Evolutionary conservation across 1,284 basidiomycete species (phyloP).

Genomic region (Ceratobasidium sp.): DNA sequence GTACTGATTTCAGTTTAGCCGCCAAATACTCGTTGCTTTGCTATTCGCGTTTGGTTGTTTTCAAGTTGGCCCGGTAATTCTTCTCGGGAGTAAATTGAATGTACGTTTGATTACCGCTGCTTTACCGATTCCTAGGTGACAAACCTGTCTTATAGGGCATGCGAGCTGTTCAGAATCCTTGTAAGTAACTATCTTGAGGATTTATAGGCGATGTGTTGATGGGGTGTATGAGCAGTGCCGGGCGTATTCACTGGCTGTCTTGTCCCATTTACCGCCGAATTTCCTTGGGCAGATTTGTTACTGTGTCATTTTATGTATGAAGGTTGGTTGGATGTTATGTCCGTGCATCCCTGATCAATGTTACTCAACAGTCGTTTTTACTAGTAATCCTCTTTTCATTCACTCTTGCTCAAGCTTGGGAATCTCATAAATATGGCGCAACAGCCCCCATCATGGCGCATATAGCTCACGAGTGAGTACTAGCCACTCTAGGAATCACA

Average conservation of each 20-base stretch:
- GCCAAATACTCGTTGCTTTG: background rate
- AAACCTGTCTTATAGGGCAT: background rate
- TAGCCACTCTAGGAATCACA: background rate
- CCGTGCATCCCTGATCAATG: background rate
- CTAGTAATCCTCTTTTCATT: background rate
- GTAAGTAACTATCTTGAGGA: background rate
- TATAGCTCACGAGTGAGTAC: background rate
- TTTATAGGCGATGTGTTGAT: too few relatives aligned
- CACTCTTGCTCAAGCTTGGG: background rate
- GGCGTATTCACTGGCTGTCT: constrained; percentile 9
- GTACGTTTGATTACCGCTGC: background rate
- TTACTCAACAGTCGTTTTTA: background rate
- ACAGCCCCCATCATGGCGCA: background rate
- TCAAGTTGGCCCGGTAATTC: background rate
- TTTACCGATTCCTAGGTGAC: background rate
- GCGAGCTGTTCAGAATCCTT: background rate
- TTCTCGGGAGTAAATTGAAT: background rate
- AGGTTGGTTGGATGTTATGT: background rate
- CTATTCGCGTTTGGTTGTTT: background rate
- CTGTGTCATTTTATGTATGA: background rate
- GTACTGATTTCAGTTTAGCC: background rate
- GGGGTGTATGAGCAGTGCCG: background rate
- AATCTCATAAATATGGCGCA: background rate
- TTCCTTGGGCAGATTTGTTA: background rate
- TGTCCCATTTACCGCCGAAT: background rate